Evolutionary conservation across 2,329 filamentous ascomycete species (phyloP), one percentile per base, ranked within the genome.

Genomic region (Herpotrichia juniperi): DNA sequence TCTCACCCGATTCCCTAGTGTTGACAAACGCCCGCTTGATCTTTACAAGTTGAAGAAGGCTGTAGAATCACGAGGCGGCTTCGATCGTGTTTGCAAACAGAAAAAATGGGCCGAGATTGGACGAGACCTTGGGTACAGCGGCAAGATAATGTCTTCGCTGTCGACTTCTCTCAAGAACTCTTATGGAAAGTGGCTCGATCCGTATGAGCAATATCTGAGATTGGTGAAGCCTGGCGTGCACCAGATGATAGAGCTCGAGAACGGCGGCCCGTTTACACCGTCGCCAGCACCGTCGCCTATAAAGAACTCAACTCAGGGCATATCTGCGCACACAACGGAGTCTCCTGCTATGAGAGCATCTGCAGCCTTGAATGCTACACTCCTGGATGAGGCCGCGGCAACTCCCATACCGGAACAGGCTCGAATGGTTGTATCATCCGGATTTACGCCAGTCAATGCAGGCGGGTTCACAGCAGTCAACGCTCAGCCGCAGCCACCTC

Each of bases 101-200:
- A 99, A 99, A 78, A 97, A 97, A 78, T 99, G 94, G 94, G 94
- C 94, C 14, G 94, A 99, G 74, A 97, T 99, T 63, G 94, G 94
- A 28, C 87, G 94, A 67, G 94, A 97, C 71, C 79, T 99, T 42
- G 94, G 94, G 48, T 99, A 99, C 76, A 97, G 93, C 69, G 94
- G 94, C 70, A 99, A 99, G 79, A 99, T 99, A 58, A 99, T 99
- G 94, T 97, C 93, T 2, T 97, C 94, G 8, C 79, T 99, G 42
- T 99, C 94, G 5, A 99, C 94, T 0, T 97, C 94, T 4, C 83
- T 99, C 35, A 99, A 97, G 74, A 99, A 99, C 74, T 97, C 94
- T 0, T 99, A 96, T 66, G 92, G 96, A 72, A 88, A 93, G 76
- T 99, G 94, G 91, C 86, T 99, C 3, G 91, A 92, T 68, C 94